Evolutionary conservation across 1,139 yeast genomes (phyloP).

Genomic region (Scheffersomyces illinoinensis): DNA sequence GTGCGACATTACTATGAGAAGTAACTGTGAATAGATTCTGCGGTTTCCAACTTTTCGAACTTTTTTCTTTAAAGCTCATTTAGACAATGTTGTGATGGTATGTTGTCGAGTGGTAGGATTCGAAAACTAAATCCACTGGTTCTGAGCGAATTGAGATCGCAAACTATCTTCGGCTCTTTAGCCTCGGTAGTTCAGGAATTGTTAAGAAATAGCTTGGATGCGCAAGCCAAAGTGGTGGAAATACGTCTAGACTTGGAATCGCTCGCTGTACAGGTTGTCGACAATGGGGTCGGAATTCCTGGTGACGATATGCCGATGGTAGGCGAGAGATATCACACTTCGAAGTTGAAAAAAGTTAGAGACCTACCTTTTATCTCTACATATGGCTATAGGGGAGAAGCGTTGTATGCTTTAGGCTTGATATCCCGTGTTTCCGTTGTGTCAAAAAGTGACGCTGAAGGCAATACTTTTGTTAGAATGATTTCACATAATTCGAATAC

Average conservation of each 20-base stretch:
- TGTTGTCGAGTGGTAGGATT: neutral
- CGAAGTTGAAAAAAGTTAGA: conserved; percentile 46
- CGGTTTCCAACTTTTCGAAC: neutral
- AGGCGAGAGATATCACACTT: conserved; percentile 71
- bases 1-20: neutral
- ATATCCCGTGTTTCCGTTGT: conserved; percentile 35
- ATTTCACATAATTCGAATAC: neutral
- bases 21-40: neutral
- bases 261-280: conserved; percentile 64
- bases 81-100: neutral
- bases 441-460: conserved; percentile 24
- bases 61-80: neutral
- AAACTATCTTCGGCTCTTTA: conserved; percentile 4
- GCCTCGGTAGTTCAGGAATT: conserved; percentile 64
- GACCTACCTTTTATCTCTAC: conserved; percentile 36
- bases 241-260: conserved; percentile 61
- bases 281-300: conserved; percentile 75
- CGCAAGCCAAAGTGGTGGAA: conserved; percentile 63
- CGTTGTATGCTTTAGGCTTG: conserved; percentile 59
- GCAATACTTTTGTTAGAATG: neutral
- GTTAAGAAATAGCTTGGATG: conserved; percentile 79
- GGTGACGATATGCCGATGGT: conserved; percentile 57
- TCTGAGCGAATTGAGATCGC: conserved; percentile 1
- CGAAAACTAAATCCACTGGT: neutral
- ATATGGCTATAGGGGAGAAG: conserved; percentile 80